phyloP scores from a whole-genome alignment of 2,329 filamentous ascomycete genomes.

The Setomelanomma holmii region DNA sequence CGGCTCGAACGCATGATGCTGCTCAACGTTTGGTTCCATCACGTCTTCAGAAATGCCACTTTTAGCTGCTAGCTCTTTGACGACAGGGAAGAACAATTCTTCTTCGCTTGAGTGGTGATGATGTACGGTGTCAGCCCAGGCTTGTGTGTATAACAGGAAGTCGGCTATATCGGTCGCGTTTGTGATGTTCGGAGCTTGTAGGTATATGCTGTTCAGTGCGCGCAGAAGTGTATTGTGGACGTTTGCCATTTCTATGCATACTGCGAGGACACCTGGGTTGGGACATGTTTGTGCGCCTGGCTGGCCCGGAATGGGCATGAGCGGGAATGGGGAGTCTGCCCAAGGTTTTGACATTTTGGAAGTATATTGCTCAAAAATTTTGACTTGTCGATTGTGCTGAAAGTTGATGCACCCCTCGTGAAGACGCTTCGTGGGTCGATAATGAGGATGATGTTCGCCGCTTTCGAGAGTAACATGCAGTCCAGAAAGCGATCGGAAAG shows the following conservation, averaged over 20 bases:
- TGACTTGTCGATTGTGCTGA: no score
- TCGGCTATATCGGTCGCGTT: conserved; percentile 29
- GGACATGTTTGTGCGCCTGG: conserved; percentile 18
- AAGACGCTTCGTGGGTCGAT: no score
- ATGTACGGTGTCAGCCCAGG: conserved; percentile 45
- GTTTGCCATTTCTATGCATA: conserved; percentile 38
- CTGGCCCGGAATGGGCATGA: conserved; percentile 20
- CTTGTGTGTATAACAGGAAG: conserved; percentile 38
- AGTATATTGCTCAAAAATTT: neutral
- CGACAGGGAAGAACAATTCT: conserved; percentile 43
- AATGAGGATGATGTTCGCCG: no score
- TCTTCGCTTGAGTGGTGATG: conserved; percentile 49
- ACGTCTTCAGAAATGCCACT: conserved; percentile 17
- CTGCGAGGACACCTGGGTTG: conserved; percentile 42
- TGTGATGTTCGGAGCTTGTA: conserved; percentile 35
- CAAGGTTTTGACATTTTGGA: conserved; percentile 3
- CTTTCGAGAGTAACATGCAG: no score
- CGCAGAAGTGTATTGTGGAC: conserved; percentile 48
- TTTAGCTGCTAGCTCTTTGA: conserved; percentile 39
- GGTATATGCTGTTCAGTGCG: conserved; percentile 47
- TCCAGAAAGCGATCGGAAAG: no score
- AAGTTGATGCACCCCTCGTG: no score
- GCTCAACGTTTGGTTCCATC: conserved; percentile 43
- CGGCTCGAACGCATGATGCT: conserved; percentile 45
- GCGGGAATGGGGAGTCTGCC: conserved; percentile 20